These are phyloP conservation scores for Saccharomyces pastorianus DNA, from an alignment of 1,139 yeast species.

Conservation along the genomic window DNA sequence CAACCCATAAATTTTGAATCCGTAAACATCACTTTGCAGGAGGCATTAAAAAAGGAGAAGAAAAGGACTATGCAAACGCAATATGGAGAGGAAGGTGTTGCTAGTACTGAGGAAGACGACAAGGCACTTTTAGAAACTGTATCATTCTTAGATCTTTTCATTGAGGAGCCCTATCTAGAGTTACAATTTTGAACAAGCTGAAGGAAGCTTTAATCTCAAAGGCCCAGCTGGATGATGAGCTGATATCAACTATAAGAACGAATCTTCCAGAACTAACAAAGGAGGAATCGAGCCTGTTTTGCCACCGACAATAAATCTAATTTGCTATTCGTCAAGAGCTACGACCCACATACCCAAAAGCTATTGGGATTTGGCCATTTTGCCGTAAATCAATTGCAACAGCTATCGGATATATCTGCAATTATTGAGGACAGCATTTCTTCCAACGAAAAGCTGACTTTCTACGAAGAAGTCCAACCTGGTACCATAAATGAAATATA, in stretches of 20 bases:
- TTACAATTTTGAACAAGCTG: conserved; percentile 15
- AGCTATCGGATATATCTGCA: conserved; percentile 41
- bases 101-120: conserved; percentile 11
- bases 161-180: conserved; percentile 32
- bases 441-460: conserved; percentile 35
- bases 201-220: conserved; percentile 9
- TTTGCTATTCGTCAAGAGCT: conserved; percentile 59
- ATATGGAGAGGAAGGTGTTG: not conserved
- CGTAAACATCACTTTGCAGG: conserved; percentile 37
- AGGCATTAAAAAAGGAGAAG: conserved; percentile 35
- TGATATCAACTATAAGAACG: conserved; percentile 18
- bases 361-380: conserved; percentile 58
- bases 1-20: conserved; percentile 37
- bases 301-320: conserved; percentile 33
- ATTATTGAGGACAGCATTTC: conserved; percentile 40
- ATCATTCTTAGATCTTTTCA: conserved; percentile 20
- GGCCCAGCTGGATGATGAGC: conserved; percentile 12
- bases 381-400: conserved; percentile 45
- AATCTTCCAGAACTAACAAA: conserved; percentile 11
- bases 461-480: conserved; percentile 68
- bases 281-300: conserved; percentile 9
- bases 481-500: conserved; percentile 48
- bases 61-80: not conserved
- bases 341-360: conserved; percentile 49
- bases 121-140: conserved; percentile 9